phyloP scores from a whole-genome alignment of 169 alveolate species.

The Cryptosporidium felis region DNA sequence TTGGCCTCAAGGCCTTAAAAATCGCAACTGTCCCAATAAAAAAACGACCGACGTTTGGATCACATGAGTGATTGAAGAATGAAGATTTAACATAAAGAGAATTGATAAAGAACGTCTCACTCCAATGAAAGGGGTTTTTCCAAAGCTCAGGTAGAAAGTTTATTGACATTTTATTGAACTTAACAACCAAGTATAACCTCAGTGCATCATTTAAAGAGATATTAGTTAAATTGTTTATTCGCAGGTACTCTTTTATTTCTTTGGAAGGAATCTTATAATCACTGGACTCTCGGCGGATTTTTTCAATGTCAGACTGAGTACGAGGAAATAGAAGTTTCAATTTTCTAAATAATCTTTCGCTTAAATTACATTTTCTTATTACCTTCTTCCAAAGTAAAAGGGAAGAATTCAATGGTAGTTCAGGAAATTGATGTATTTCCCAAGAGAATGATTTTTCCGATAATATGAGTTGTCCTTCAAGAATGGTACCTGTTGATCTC shows the following conservation, averaged over 20 bases:
- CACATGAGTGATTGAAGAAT: conserved; percentile 54
- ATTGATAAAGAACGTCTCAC: not conserved
- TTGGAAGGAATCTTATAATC: conserved; percentile 1
- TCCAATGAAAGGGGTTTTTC: conserved; percentile 54
- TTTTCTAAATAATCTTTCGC: not conserved
- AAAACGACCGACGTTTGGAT: conserved; percentile 47
- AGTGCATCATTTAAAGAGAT: conserved; percentile 18
- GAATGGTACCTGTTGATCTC: not conserved
- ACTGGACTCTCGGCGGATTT: not conserved
- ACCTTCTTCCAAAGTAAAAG: conserved; percentile 16
- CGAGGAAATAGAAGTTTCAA: conserved; percentile 16
- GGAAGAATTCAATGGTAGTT: not conserved
- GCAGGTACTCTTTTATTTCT: not conserved
- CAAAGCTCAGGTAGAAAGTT: conserved; percentile 40
- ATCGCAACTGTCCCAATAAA: conserved; percentile 55
- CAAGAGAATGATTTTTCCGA: conserved; percentile 31
- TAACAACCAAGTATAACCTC: conserved; percentile 46
- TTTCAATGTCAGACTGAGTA: conserved; percentile 21
- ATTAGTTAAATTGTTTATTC: not conserved
- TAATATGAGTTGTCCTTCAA: not conserved
- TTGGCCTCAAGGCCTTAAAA: conserved; percentile 29
- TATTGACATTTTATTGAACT: conserved; percentile 43
- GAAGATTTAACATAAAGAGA: conserved; percentile 28
- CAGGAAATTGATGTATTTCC: not conserved
- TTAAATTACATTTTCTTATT: not conserved